Percentiles rank a stretch among this genome's conserved stretches.
phyloP scores from a whole-genome alignment of 2,329 filamentous ascomycete genomes.

The Nemania diffusa region DNA sequence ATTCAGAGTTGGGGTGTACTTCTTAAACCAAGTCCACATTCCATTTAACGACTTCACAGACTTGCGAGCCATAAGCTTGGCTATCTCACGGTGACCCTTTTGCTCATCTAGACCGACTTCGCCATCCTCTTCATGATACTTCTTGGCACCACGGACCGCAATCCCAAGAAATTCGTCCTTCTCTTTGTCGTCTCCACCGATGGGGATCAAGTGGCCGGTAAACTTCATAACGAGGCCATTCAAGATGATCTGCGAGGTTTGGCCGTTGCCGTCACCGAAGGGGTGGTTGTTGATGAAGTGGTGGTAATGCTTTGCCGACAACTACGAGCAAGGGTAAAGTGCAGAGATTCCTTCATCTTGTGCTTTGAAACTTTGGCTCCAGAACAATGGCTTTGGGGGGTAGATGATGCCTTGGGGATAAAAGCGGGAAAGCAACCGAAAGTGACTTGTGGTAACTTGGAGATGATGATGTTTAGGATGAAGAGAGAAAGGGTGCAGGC shows the following conservation, averaged over 20 bases:
- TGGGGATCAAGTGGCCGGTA: constrained; percentile 31
- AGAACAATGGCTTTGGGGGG: no score
- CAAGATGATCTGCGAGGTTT: constrained; percentile 52
- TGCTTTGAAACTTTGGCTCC: no score
- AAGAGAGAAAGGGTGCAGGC: no score
- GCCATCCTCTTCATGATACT: constrained; percentile 38
- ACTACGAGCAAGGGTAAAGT: no score
- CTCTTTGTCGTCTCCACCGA: constrained; percentile 34
- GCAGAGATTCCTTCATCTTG: no score
- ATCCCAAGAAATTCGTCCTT: constrained; percentile 35
- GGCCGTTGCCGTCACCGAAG: constrained; percentile 54
- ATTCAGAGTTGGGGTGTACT: background rate
- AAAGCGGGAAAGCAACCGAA: no score
- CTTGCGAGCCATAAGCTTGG: constrained; percentile 17
- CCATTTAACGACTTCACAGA: background rate
- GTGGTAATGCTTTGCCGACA: constrained; percentile 47
- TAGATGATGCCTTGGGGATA: no score
- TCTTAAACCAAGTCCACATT: background rate
- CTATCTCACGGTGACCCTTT: constrained; percentile 34
- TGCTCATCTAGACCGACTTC: constrained; percentile 31
- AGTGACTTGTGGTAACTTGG: no score
- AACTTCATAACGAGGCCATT: constrained; percentile 52
- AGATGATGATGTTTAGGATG: no score
- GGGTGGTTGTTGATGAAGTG: constrained; percentile 53
- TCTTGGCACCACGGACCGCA: constrained; percentile 22